Evolutionary conservation across 306 rosid genomes (phyloP).

Genomic region (Lagenaria siceraria): DNA sequence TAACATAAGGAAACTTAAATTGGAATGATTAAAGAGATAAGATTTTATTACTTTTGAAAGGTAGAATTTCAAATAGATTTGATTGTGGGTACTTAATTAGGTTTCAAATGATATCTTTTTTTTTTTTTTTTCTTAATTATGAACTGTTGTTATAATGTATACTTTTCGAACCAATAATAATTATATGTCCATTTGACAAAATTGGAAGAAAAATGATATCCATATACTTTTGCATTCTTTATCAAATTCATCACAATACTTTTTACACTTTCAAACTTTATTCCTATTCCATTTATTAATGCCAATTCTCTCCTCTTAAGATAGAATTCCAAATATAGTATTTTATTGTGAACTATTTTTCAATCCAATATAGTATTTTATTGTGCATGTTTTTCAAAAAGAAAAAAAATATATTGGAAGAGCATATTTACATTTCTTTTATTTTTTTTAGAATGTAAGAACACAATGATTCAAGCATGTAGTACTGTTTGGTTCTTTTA

Average conservation of each 20-base stretch:
- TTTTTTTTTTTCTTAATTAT: neutral
- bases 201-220: neutral
- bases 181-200: neutral
- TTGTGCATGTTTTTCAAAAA: neutral
- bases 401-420: neutral
- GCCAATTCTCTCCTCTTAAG: neutral
- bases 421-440: neutral
- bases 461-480: slow-evolving; percentile 5
- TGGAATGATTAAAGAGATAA: neutral
- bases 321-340: neutral
- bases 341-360: neutral
- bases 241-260: neutral
- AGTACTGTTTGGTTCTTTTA: neutral
- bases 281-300: neutral
- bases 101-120: neutral
- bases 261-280: neutral
- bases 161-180: neutral
- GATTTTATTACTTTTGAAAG: neutral
- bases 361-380: neutral
- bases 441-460: neutral
- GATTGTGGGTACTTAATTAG: neutral
- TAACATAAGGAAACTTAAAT: neutral
- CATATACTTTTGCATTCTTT: neutral
- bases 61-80: neutral
- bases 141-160: neutral